Evolutionary conservation across 2,329 filamentous ascomycete species (phyloP).

Genomic region (Aspergillus sp.): DNA sequence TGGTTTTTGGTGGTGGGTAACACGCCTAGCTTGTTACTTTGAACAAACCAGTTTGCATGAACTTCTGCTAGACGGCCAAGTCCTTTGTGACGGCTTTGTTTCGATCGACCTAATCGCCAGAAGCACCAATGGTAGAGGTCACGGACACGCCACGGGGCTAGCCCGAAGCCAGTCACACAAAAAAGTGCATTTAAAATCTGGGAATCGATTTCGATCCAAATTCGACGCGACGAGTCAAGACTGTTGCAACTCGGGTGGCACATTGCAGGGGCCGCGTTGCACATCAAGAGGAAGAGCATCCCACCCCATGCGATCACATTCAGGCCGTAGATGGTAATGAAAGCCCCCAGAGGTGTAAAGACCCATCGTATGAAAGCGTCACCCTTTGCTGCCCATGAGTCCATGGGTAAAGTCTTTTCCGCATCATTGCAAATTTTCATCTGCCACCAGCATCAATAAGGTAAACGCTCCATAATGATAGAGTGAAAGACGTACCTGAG

Average conservation of each 20-base stretch:
- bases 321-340: slow-evolving; percentile 72
- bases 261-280: slow-evolving; percentile 59
- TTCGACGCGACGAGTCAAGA: slow-evolving; percentile 69
- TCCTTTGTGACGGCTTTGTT: slow-evolving; percentile 16
- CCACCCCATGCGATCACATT: slow-evolving; percentile 86
- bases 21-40: background rate
- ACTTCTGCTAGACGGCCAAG: background rate
- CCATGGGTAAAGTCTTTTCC: no score
- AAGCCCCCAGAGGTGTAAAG: slow-evolving; percentile 68
- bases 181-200: slow-evolving; percentile 82
- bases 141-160: slow-evolving; percentile 78
- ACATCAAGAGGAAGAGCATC: slow-evolving; percentile 82
- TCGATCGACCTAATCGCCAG: slow-evolving; percentile 54
- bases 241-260: slow-evolving; percentile 61
- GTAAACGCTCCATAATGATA: no score
- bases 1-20: background rate
- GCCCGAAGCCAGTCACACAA: slow-evolving; percentile 79
- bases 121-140: slow-evolving; percentile 70
- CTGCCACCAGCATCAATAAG: no score
- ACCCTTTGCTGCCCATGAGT: background rate
- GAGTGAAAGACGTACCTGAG: no score
- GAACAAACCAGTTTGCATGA: slow-evolving; percentile 49
- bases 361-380: slow-evolving; percentile 50
- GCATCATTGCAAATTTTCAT: no score
- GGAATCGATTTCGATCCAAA: slow-evolving; percentile 81